These are phyloP conservation scores for Alnus rubra DNA, from an alignment of 306 rosid species.

Conservation along the genomic window DNA sequence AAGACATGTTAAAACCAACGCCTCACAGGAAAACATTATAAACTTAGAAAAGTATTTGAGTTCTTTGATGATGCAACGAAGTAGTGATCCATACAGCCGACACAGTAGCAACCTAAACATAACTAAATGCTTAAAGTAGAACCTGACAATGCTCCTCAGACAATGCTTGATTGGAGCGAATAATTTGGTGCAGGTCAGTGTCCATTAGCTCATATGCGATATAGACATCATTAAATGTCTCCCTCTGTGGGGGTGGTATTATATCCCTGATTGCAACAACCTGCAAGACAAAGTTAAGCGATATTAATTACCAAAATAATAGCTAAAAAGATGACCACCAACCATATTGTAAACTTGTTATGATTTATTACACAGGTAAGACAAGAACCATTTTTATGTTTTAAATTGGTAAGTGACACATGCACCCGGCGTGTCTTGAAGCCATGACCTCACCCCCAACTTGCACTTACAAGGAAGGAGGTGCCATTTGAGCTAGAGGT, in stretches of 20 bases:
- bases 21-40: no score
- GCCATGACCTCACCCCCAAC: neutral
- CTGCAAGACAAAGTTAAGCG: slow-evolving; percentile 34
- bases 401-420: neutral
- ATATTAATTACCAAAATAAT: neutral
- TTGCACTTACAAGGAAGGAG: neutral
- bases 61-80: neutral
- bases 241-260: slow-evolving; percentile 89
- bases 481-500: neutral
- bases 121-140: slow-evolving; percentile 13
- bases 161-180: slow-evolving; percentile 86
- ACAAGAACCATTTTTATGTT: neutral
- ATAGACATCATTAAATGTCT: slow-evolving; percentile 81
- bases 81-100: slow-evolving; percentile 1
- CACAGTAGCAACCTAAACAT: neutral
- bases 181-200: slow-evolving; percentile 93
- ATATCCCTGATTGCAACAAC: slow-evolving; percentile 95
- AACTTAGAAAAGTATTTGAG: no score
- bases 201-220: slow-evolving; percentile 98
- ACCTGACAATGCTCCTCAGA: slow-evolving; percentile 99
- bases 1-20: no score
- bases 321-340: neutral
- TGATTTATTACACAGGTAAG: neutral
- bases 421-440: neutral
- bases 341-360: neutral